Conservation (phyloP, 352 stramenopile species). For the Globisporangium emineosum region DNA sequence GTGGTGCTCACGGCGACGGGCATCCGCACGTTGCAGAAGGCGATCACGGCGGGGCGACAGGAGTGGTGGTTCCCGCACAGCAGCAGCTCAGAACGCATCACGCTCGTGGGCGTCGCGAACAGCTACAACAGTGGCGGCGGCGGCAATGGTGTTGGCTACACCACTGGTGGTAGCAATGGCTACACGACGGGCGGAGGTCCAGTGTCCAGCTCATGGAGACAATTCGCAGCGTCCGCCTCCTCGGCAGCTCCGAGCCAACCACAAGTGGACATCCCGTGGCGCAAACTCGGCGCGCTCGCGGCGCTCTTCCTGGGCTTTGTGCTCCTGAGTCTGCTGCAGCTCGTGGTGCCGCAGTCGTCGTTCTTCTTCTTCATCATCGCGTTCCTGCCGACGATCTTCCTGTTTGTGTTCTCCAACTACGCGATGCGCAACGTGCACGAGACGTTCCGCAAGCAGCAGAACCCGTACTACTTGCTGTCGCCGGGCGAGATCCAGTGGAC, state of each 20-base stretch:
- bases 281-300: conserved; percentile 82
- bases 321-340: conserved; percentile 89
- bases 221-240: not conserved
- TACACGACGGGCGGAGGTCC: not conserved
- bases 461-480: conserved; percentile 43
- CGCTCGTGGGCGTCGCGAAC: conserved; percentile 28
- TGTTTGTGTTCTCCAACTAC: conserved; percentile 76
- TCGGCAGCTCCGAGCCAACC: conserved; percentile 18
- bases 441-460: conserved; percentile 51
- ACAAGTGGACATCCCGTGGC: conserved; percentile 54
- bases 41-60: conserved; percentile 80
- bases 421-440: conserved; percentile 48
- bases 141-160: not conserved
- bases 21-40: conserved; percentile 88
- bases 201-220: conserved; percentile 1
- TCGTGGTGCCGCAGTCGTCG: conserved; percentile 87
- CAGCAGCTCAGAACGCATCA: conserved; percentile 13
- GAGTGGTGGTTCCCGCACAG: conserved; percentile 60
- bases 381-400: conserved; percentile 55
- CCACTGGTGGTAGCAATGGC: not conserved
- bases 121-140: not conserved
- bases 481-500: conserved; percentile 43
- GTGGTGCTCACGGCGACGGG: conserved; percentile 86
- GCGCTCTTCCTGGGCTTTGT: conserved; percentile 89
- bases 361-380: conserved; percentile 68